phyloP scores from a whole-genome alignment of 441 rosid genomes.

The Daphne laureola region DNA sequence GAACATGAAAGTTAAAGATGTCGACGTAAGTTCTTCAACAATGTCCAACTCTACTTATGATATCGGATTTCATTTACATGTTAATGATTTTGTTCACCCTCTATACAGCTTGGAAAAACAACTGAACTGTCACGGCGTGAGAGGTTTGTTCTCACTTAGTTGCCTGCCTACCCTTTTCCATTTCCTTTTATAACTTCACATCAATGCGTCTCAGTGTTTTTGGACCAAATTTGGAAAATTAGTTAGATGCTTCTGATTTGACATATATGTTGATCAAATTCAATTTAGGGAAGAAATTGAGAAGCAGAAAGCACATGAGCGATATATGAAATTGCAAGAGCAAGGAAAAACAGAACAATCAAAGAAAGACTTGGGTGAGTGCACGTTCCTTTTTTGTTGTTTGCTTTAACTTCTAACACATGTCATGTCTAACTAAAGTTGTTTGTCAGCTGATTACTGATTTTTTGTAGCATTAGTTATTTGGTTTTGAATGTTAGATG shows the following conservation, averaged over 20 bases:
- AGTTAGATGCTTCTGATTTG: no score
- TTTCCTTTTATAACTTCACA: no score
- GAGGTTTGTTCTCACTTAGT: slow-evolving; percentile 44
- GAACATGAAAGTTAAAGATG: slow-evolving; percentile 73
- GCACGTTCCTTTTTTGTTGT: not conserved
- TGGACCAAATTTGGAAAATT: no score
- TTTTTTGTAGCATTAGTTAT: no score
- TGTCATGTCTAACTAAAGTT: no score
- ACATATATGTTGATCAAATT: no score
- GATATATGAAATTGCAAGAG: slow-evolving; percentile 95
- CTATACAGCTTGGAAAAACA: slow-evolving; percentile 46
- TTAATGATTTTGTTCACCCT: not conserved
- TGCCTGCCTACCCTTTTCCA: no score
- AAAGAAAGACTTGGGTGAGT: slow-evolving; percentile 77
- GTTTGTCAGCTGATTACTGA: no score
- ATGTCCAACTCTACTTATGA: not conserved
- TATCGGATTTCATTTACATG: not conserved
- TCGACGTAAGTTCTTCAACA: slow-evolving; percentile 53
- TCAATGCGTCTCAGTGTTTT: no score
- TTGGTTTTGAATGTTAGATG: no score
- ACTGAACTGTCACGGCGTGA: slow-evolving; percentile 97
- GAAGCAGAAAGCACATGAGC: slow-evolving; percentile 90
- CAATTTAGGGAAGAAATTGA: slow-evolving; percentile 75
- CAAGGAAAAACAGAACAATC: slow-evolving; percentile 97
- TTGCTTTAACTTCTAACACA: no score